Base-by-base conservation (phyloP, 78 protist genomes). In the Isochrysis galbana region DNA sequence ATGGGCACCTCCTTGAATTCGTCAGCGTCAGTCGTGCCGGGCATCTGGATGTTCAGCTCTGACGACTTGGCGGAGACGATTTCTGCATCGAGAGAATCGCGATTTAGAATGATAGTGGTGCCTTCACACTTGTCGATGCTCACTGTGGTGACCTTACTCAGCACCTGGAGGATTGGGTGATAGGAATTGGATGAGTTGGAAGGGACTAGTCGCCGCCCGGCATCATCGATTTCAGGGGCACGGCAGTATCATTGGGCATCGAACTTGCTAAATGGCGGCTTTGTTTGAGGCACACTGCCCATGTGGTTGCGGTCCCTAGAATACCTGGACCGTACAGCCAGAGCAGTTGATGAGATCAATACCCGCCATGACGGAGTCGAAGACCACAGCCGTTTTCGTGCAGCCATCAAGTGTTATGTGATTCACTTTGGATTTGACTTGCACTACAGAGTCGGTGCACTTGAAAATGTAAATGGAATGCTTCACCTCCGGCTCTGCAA, bases 321-420 rank as follows among this genome's bases (percentile, higher is more conserved):
- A 36, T 67, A 93, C 96, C 93, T 97, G 98, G 44, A 97, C 77
- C 91, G 97, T 96, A 86, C 91, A 91, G 23, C 93, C 39, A 93
- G 44, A 74, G 95, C 95, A 95, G 94, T 97, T 98, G 91, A 97
- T 96, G 21, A 96, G 45, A 48, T 98, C 99, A 51, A 94, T 42
- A 3, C 91, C 92, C 41, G 98, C 69, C 32, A 98, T 92, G 77
- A 74, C 94, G 80, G 74, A 80, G 93, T 96, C 98, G 54, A 98
- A 94, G 92, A 98, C 97, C 48, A 98, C 32, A 39, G 93, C 94
- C 55, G 91, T 89, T 95, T 98, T 98, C 87, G 94, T 94, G 95
- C 98, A 98, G 48, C 44, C 3, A 88, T 98, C 98, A 32, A 94
- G 72, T 4, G 96, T 93, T 93, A 98, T 94, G 89, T 87, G 36